These are phyloP conservation scores for Cadophora sp. DNA, from an alignment of 2,329 filamentous ascomycete species.

Conservation along the genomic window DNA sequence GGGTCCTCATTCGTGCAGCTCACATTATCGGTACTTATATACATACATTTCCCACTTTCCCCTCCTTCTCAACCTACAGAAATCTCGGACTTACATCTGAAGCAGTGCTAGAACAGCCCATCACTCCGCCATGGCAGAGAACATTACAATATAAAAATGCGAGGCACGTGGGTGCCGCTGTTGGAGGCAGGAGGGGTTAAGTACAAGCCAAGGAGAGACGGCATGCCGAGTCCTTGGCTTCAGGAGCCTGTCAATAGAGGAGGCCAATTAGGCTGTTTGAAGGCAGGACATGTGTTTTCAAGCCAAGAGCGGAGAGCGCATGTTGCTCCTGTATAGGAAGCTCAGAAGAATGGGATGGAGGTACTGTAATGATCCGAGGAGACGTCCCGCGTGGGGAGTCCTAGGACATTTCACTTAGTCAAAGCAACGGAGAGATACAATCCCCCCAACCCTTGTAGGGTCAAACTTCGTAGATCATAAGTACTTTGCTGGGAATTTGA, in stretches of 20 bases:
- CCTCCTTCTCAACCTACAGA: background rate
- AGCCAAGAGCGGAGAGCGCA: background rate
- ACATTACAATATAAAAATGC: background rate
- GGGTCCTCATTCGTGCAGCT: background rate
- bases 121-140: background rate
- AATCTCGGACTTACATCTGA: background rate
- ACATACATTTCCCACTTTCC: background rate
- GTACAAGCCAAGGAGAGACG: background rate
- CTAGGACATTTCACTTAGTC: too few species aligned
- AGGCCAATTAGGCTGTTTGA: slow-evolving; percentile 1
- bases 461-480: too few species aligned
- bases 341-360: background rate
- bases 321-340: slow-evolving; percentile 14
- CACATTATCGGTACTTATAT: background rate
- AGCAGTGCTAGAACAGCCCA: slow-evolving; percentile 5
- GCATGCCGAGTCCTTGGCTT: slow-evolving; percentile 13
- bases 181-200: background rate
- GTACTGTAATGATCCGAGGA: background rate
- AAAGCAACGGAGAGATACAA: too few species aligned
- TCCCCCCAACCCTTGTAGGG: too few species aligned
- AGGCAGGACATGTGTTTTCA: background rate
- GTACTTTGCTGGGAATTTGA: too few species aligned
- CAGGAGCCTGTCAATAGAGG: background rate
- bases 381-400: background rate
- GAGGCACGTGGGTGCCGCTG: slow-evolving; percentile 7